Evolutionary conservation across 2,329 filamentous ascomycete species (phyloP), one percentile per base, ranked within the genome.

Genomic region (Leptosphaerulina australis): DNA sequence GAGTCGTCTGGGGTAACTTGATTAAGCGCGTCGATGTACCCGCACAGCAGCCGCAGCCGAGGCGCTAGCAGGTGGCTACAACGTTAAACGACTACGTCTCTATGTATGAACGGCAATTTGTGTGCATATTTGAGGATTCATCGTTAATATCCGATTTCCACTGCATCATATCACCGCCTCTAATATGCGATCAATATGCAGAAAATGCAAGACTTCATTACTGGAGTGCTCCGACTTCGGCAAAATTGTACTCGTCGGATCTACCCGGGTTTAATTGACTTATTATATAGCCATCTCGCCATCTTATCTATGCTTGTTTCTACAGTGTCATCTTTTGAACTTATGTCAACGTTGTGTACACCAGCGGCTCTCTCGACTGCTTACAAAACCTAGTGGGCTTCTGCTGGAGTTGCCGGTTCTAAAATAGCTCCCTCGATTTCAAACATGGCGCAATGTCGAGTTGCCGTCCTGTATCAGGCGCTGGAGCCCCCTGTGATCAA

Each of bases 381-480:
- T 34, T 8, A 9, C 9, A 7, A 18, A 18, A 14, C 11, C 6
- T 12, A 11, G 17, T 12, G 18, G 15, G 25, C 11, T 5, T 18
- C 12, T 21, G 10, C 10, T 9, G 18, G 15, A 5, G 11, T 5
- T 10, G 18, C 10, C 6, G 11, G 5, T 14, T 3, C 14, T 33
- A 9, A 15, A 2, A 18, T 33, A 12, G 30, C 15, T 12, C 31
- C 5, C 11, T 21, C 26, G 9, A 17, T 3, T 2, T 39, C 21
- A 3, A 44, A 25, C n/a, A 22, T 34, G 22, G 10, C 28, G 2
- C 26, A 25, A 8, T 20, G 8, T 15, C 62, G 64, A 20, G 72
- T 81, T 2, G 79, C 78, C 4, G 69, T 81, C 0, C 59, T 81
- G 1, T 77, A 77, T 44, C 78, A 81, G 60, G 76, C 70, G 3